Evolutionary conservation across 179 eudicot genomes (phyloP).

Genomic region (Dionaea muscipula): DNA sequence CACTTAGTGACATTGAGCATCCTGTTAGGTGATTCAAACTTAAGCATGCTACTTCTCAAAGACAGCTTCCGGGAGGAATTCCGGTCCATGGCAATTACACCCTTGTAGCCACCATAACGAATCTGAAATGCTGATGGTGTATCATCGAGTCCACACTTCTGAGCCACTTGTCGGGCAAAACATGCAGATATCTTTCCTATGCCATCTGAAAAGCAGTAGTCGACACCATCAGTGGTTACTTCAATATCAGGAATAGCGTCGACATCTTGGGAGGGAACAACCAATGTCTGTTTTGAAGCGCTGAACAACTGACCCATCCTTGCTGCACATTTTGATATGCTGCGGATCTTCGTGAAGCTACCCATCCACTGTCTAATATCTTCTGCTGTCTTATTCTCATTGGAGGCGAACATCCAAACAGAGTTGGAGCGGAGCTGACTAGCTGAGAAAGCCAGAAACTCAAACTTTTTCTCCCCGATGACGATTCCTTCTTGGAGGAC

Average conservation of each 20-base stretch:
- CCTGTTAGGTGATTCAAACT: slow-evolving; percentile 74
- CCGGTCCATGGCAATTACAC: slow-evolving; percentile 79
- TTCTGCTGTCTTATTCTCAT: slow-evolving; percentile 55
- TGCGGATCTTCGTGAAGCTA: slow-evolving; percentile 75
- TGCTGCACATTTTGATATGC: slow-evolving; percentile 92
- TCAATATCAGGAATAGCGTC: slow-evolving; percentile 74
- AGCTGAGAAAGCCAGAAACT: slow-evolving; percentile 81
- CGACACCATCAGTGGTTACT: slow-evolving; percentile 51
- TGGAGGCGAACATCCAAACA: slow-evolving; percentile 99
- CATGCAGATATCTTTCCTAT: slow-evolving; percentile 79
- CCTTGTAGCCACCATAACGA: slow-evolving; percentile 94
- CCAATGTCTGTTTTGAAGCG: slow-evolving; percentile 58
- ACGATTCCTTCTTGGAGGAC: slow-evolving; percentile 61
- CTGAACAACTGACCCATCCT: slow-evolving; percentile 95
- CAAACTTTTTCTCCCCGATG: slow-evolving; percentile 61
- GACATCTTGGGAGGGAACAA: slow-evolving; percentile 54
- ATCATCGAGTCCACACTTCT: slow-evolving; percentile 40
- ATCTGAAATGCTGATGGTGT: slow-evolving; percentile 87
- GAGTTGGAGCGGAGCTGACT: slow-evolving; percentile 90
- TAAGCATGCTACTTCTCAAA: slow-evolving; percentile 78
- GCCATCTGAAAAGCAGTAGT: slow-evolving; percentile 89
- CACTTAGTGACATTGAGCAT: slow-evolving; percentile 92
- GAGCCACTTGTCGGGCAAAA: slow-evolving; percentile 71
- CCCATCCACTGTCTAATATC: slow-evolving; percentile 98
- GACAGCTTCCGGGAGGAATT: slow-evolving; percentile 68